Evolutionary conservation across 176 grass and related monocot species (phyloP).

Genomic region (Phragmites australis): DNA sequence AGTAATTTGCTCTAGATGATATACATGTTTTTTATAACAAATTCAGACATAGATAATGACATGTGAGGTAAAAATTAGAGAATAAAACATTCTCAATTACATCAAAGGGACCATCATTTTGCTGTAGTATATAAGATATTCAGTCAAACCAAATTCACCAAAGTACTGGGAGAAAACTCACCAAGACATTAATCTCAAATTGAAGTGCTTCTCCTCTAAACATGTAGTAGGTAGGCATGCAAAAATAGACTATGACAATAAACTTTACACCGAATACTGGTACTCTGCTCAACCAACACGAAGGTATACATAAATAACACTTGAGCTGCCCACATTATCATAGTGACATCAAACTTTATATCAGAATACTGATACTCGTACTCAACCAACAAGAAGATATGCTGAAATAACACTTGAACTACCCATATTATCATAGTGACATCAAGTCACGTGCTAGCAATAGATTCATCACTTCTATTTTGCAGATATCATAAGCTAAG

Average conservation of each 20-base stretch:
- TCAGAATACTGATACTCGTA: background rate
- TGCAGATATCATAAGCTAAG: background rate
- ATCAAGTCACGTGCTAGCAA: background rate
- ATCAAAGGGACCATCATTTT: background rate
- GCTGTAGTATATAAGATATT: background rate
- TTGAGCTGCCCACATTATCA: no score
- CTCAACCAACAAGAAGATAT: background rate
- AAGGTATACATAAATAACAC: no score
- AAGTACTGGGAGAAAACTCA: background rate
- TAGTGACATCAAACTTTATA: background rate
- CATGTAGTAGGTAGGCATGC: no score
- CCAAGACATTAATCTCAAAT: background rate
- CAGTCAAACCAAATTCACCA: background rate
- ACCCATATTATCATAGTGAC: background rate
- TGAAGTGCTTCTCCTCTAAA: background rate
- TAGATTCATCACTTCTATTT: background rate
- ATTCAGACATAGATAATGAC: background rate
- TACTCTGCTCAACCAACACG: no score
- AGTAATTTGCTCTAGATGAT: background rate
- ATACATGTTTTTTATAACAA: background rate
- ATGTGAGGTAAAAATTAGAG: background rate
- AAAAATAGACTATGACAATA: no score
- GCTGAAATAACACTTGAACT: slow-evolving; percentile 7
- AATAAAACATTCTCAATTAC: background rate
- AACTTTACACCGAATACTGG: no score